Percentiles rank a stretch among this genome's conserved stretches.
Conservation (phyloP, 257 asterid species). For the Perilla frutescens region DNA sequence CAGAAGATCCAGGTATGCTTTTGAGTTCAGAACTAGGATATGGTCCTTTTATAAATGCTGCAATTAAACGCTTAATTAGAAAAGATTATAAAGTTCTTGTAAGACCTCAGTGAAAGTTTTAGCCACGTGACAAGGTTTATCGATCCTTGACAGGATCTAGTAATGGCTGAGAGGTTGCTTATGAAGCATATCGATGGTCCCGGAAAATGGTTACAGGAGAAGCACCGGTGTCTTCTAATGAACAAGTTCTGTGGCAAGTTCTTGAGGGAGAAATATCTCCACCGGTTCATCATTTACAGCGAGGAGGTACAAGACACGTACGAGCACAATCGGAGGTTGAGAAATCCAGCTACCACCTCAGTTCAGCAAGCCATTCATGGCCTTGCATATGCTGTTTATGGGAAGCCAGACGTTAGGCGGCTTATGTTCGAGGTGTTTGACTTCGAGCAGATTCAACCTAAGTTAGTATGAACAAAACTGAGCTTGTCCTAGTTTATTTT, state of each 20-base stretch:
- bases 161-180: slow-evolving; percentile 92
- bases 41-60: neutral
- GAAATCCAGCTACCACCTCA: slow-evolving; percentile 95
- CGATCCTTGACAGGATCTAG: slow-evolving; percentile 70
- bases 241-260: slow-evolving; percentile 94
- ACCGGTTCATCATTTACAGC: slow-evolving; percentile 77
- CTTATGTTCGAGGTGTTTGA: slow-evolving; percentile 98
- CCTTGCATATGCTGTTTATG: slow-evolving; percentile 80
- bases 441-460: slow-evolving; percentile 93
- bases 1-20: slow-evolving; percentile 89
- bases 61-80: neutral
- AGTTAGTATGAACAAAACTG: slow-evolving; percentile 44
- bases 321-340: slow-evolving; percentile 88
- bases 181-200: slow-evolving; percentile 99
- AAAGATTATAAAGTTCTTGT: neutral
- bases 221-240: slow-evolving; percentile 81
- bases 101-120: neutral
- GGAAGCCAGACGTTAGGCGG: slow-evolving; percentile 94
- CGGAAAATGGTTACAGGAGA: slow-evolving; percentile 89
- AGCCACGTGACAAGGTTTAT: neutral
- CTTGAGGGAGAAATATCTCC: slow-evolving; percentile 87
- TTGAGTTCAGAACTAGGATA: neutral
- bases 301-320: slow-evolving; percentile 85
- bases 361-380: slow-evolving; percentile 99
- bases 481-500: neutral